Evolutionary conservation across 2,329 filamentous ascomycete genomes (phyloP), one percentile per base, ranked within the genome.

Genomic region (Fusarium subglutinans): DNA sequence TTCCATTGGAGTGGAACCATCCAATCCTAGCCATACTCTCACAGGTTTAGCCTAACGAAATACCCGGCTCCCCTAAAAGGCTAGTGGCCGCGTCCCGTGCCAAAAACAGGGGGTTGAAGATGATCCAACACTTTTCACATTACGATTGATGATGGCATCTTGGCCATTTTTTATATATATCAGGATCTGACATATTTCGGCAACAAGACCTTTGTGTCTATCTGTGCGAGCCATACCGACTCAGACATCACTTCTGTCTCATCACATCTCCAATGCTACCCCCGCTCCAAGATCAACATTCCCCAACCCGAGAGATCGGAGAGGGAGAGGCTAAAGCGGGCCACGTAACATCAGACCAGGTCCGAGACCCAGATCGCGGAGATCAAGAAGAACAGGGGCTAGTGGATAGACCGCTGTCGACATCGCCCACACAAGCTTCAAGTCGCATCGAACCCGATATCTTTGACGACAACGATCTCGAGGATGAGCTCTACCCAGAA

Each of bases 401-500:
- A 40, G 54, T 38, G 12, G 30, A 20, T 11, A 22, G 30, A 17
- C 35, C n/a, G 38, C 24, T 24, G 28, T 63, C 63, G 33, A 28
- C 26, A 30, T n/a, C 50, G 8, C 61, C 67, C 15, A 41, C 51
- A 18, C 53, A 57, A 24, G 48, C 57, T 30, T 63, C 69, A 15
- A 54, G 54, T 20, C 63, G 30, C 24, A 78, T 78, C 18, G 76
- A 78, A 37, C 72, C 73, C 13, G 75, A 77, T 22, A n/a, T 45
- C 12, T 73, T 57, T n/a, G 51, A 60, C 41, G 53, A 72, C 47
- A 79, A 38, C 20, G 50, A 13, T 76, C 17, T 73, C 22, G 75
- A 77, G 13, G 77, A 78, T 26, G 76, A 77, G 11, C 68, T 80
- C 2, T 79, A 82, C 45, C 75, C 80, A 5, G 78, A 78, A 8